Conservation (phyloP, 352 stramenopile species). For the Globisporangium cystogenes region DNA sequence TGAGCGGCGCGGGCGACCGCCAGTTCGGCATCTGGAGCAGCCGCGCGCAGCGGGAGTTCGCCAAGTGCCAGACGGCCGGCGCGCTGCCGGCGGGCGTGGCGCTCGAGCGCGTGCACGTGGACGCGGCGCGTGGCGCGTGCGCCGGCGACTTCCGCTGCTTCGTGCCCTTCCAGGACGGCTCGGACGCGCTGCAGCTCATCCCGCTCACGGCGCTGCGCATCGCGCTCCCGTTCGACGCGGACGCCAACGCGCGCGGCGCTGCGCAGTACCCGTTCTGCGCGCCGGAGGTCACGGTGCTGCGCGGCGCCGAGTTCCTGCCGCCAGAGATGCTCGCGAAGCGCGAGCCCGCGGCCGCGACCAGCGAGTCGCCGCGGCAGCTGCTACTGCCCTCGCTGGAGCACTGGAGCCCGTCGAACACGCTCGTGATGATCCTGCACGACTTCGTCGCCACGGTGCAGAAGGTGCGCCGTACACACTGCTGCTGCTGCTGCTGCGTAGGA, state of each 20-base stretch:
- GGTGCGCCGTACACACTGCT: constrained; percentile 4
- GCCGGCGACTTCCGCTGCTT: constrained; percentile 67
- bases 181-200: constrained; percentile 55
- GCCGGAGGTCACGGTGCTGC: constrained; percentile 37
- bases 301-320: constrained; percentile 46
- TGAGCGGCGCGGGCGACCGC: constrained; percentile 16
- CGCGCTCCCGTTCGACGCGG: constrained; percentile 45
- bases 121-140: constrained; percentile 38
- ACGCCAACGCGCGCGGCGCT: constrained; percentile 18
- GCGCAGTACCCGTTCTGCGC: constrained; percentile 59
- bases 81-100: constrained; percentile 35
- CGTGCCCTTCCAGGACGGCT: constrained; percentile 68
- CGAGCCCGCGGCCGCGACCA: constrained; percentile 8
- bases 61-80: constrained; percentile 41
- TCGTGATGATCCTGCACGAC: constrained; percentile 66
- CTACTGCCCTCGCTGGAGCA: constrained; percentile 46
- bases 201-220: constrained; percentile 52
- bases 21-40: constrained; percentile 72
- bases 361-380: constrained; percentile 8
- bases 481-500: background rate
- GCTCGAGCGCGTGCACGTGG: constrained; percentile 38
- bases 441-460: constrained; percentile 60
- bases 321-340: constrained; percentile 30
- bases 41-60: constrained; percentile 61
- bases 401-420: constrained; percentile 75